Conservation (phyloP, 768 basidiomycete species). For the Boletus reticulatus region DNA sequence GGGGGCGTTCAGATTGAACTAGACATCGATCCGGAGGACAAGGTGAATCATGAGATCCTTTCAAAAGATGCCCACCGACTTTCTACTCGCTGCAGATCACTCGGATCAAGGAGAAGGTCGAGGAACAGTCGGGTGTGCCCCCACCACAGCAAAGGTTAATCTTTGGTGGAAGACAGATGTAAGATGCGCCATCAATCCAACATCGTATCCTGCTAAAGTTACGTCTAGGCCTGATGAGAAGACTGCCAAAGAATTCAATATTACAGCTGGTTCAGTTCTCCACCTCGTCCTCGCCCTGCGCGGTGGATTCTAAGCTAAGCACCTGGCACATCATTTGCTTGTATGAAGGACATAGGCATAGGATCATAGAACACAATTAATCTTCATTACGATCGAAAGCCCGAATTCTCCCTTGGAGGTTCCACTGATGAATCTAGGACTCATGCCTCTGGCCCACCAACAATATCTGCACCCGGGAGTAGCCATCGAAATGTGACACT, state of each 20-base stretch:
- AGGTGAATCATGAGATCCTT: conserved; percentile 43
- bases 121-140: conserved; percentile 97
- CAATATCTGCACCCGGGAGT: conserved; percentile 78
- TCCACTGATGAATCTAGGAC: conserved; percentile 6
- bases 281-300: conserved; percentile 95
- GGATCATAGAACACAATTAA: conserved; percentile 29
- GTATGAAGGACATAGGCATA: conserved; percentile 20
- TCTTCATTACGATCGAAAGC: conserved; percentile 14
- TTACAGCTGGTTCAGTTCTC: conserved; percentile 81
- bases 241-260: conserved; percentile 79
- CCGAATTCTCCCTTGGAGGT: background rate
- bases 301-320: conserved; percentile 60
- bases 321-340: conserved; percentile 2
- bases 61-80: background rate
- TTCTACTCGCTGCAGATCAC: conserved; percentile 56
- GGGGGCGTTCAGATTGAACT: conserved; percentile 72
- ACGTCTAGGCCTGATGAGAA: conserved; percentile 82
- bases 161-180: conserved; percentile 93
- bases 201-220: background rate
- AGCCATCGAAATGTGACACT: conserved; percentile 90
- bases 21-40: conserved; percentile 89
- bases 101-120: conserved; percentile 95
- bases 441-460: conserved; percentile 48
- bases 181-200: conserved; percentile 27
- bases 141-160: conserved; percentile 95